These are phyloP conservation scores for Vigna reflexopilosa DNA, from an alignment of 306 rosid genomes.

Conservation along the genomic window DNA sequence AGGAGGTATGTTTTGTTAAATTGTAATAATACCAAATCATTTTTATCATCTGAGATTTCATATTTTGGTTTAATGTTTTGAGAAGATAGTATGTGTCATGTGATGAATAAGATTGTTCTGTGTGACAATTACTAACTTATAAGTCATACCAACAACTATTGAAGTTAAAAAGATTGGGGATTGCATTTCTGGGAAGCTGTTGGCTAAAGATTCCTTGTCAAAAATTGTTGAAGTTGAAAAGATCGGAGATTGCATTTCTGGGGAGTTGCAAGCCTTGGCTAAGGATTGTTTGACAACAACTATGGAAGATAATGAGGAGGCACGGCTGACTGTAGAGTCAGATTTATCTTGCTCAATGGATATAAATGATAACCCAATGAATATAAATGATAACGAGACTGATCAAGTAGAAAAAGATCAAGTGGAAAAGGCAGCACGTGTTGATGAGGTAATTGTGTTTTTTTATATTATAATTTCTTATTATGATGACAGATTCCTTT, in stretches of 20 bases:
- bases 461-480: neutral
- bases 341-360: constrained; percentile 35
- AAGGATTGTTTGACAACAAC: constrained; percentile 28
- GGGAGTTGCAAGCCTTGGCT: constrained; percentile 48
- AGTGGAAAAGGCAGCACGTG: constrained; percentile 54
- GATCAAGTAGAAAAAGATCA: neutral
- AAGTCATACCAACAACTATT: neutral
- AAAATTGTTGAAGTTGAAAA: constrained; percentile 45
- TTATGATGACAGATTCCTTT: constrained; percentile 19
- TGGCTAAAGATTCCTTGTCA: too few relatives aligned
- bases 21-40: neutral
- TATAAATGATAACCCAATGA: neutral
- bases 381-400: constrained; percentile 23
- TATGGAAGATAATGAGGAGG: constrained; percentile 23
- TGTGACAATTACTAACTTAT: too few relatives aligned
- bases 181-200: too few relatives aligned
- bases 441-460: constrained; percentile 59
- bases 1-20: too few relatives aligned
- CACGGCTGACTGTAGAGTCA: constrained; percentile 27
- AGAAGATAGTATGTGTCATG: neutral
- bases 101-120: too few relatives aligned
- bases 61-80: too few relatives aligned
- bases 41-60: neutral
- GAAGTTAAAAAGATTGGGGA: too few relatives aligned
- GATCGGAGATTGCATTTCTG: constrained; percentile 52